Conservation (phyloP, 306 rosid species). For the Elaeagnus macrophylla region DNA sequence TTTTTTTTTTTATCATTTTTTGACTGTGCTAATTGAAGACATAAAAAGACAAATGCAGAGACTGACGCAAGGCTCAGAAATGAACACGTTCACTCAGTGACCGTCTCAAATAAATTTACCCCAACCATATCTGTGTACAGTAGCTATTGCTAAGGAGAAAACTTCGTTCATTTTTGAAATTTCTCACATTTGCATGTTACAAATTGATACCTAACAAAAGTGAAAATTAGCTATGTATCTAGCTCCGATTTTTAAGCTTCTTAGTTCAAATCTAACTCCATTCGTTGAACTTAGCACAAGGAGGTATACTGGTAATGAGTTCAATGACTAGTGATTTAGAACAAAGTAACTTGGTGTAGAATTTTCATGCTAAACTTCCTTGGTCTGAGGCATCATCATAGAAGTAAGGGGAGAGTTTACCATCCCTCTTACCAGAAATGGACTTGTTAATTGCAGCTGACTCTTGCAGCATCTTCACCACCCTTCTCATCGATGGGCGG, state of each 20-base stretch:
- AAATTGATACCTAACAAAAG: not conserved
- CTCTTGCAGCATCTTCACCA: slow-evolving; percentile 61
- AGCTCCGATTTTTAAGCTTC: not conserved
- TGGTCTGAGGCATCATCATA: slow-evolving; percentile 33
- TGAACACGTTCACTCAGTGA: not conserved
- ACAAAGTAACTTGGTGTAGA: not conserved
- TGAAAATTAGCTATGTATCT: not conserved
- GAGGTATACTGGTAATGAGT: not conserved
- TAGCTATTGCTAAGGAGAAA: no score
- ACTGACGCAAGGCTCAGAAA: no score
- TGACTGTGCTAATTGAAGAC: no score
- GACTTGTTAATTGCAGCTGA: slow-evolving; percentile 26
- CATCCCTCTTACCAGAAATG: slow-evolving; percentile 22
- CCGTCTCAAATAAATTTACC: not conserved
- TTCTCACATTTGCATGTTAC: slow-evolving; percentile 5
- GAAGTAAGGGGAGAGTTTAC: slow-evolving; percentile 52
- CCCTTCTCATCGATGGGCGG: slow-evolving; percentile 69
- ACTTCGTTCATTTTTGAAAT: not conserved
- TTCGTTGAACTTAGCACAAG: no score
- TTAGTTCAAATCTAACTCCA: not conserved
- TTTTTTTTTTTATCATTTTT: no score
- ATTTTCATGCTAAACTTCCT: slow-evolving; percentile 18
- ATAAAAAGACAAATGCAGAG: no score
- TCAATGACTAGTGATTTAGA: no score
- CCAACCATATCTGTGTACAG: not conserved